Base-by-base conservation (phyloP, 1,284 basidiomycete species). In the Cystobasidiaceae sp. region DNA sequence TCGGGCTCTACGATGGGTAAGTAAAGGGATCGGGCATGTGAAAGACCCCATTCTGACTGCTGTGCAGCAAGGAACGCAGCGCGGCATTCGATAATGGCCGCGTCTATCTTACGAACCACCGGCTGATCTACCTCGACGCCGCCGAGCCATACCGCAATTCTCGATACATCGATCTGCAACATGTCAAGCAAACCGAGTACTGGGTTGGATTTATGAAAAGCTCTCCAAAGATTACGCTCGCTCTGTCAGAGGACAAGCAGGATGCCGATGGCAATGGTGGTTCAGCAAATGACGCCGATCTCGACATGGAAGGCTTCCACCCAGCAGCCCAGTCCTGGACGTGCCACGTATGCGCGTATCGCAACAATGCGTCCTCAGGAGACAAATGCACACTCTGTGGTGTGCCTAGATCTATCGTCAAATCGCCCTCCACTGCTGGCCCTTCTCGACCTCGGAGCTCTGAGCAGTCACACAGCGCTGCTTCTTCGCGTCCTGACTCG, bases 171-270 rank as follows among this genome's bases (percentile, higher is more conserved):
- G 70, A 74, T 70, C 82, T 97, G 7, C 79, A 81, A 0, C 79
- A 80, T 67, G 81, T 97, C 57, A 79, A 80, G 1, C 86, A 88
- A 72, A 94, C 91, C 2, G 91, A 97, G 71, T 84, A 89, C 77
- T 97, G 96, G 75, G 86, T 87, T 2, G 93, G 94, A 2, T 86
- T 98, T 67, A 88, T 97, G 80, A 89, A 85, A 63, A 93, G 89
- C 23, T 91, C 88, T 0, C 75, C 94, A 3, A 98, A 98, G 78
- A 83, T 96, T 67, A 93, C 92, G 0, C 79, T 97, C 1, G 81
- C 86, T 68, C 80, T 93, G 30, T 75, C 27, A 23, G 50, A 62
- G 33, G 25, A 34, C n/a, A 15, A 33, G 15, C 2, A n/a, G 7
- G 33, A 27, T 21, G 19, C 17, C 9, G 52, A 21, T 37, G 43